Evolutionary conservation across 2,329 filamentous ascomycete species (phyloP).

Genomic region (Aspergillus chevalieri): DNA sequence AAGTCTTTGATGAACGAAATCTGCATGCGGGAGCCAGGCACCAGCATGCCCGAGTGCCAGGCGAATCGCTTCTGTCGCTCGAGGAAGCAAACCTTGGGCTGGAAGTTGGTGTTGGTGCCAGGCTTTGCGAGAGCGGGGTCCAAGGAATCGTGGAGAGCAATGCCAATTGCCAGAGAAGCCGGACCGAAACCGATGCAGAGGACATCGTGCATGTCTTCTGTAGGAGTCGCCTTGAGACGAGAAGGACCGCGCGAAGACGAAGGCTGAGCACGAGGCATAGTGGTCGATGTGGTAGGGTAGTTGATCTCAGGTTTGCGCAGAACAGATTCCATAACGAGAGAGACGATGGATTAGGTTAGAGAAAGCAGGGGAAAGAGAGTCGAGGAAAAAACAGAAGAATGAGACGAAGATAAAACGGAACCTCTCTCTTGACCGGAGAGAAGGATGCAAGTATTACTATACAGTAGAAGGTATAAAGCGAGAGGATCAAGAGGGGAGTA

Average conservation of each 20-base stretch:
- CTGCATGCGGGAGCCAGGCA: constrained; percentile 92
- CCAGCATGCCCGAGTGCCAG: constrained; percentile 94
- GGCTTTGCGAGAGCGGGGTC: constrained; percentile 41
- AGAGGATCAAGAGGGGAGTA: too few species aligned
- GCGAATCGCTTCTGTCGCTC: constrained; percentile 78
- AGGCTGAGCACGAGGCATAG: constrained; percentile 17
- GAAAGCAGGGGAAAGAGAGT: background rate
- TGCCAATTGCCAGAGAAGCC: constrained; percentile 79
- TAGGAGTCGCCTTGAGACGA: constrained; percentile 47
- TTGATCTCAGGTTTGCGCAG: constrained; percentile 20
- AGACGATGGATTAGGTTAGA: constrained; percentile 1
- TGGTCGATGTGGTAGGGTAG: constrained; percentile 18
- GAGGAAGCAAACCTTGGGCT: constrained; percentile 74
- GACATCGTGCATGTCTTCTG: constrained; percentile 69
- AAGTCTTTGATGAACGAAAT: constrained; percentile 97
- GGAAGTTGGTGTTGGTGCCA: constrained; percentile 30
- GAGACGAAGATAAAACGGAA: background rate
- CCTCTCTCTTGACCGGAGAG: background rate
- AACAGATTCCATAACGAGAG: constrained; percentile 14
- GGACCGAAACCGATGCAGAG: constrained; percentile 91
- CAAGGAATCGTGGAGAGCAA: constrained; percentile 78
- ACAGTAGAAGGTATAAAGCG: too few species aligned
- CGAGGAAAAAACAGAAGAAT: background rate
- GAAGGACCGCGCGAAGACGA: constrained; percentile 23
- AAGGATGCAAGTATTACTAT: too few species aligned